A percentile compares a stretch with the other conserved stretches of the same genome.
These are phyloP conservation scores for Andalucia godoyi DNA, from an alignment of 78 protist species.

Conservation along the genomic window DNA sequence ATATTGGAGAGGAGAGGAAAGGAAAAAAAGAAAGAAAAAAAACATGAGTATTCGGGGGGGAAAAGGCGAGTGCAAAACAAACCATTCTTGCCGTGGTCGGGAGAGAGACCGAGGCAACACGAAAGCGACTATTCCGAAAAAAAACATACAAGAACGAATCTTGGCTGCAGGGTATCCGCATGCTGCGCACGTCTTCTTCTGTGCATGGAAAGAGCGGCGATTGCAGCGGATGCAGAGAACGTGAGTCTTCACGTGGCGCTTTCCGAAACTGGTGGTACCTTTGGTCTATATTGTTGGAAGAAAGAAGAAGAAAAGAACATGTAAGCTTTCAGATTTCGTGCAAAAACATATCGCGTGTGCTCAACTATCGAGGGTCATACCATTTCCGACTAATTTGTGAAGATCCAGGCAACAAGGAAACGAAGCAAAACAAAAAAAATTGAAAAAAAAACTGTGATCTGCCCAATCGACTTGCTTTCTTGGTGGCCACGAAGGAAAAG, in stretches of 20 bases:
- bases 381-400: too few species aligned
- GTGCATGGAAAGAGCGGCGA: constrained; percentile 76
- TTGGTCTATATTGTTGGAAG: constrained; percentile 60
- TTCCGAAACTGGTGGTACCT: constrained; percentile 91
- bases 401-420: too few species aligned
- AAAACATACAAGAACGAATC: constrained; percentile 38
- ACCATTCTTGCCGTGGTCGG: background rate
- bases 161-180: constrained; percentile 95
- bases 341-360: too few species aligned
- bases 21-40: background rate
- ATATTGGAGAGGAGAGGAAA: background rate
- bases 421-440: too few species aligned
- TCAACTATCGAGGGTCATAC: too few species aligned
- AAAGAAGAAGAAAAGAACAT: too few species aligned
- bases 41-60: background rate
- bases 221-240: constrained; percentile 94
- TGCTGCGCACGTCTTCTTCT: constrained; percentile 83
- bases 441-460: too few species aligned
- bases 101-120: background rate
- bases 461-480: too few species aligned
- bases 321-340: too few species aligned
- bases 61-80: background rate
- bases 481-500: too few species aligned
- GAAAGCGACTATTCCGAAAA: too few species aligned
- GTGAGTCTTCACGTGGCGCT: constrained; percentile 91